Percentiles rank a stretch among this genome's conserved stretches.
These are phyloP conservation scores for Aegilops longissima DNA, from an alignment of 176 grass and related monocot species.

Conservation along the genomic window DNA sequence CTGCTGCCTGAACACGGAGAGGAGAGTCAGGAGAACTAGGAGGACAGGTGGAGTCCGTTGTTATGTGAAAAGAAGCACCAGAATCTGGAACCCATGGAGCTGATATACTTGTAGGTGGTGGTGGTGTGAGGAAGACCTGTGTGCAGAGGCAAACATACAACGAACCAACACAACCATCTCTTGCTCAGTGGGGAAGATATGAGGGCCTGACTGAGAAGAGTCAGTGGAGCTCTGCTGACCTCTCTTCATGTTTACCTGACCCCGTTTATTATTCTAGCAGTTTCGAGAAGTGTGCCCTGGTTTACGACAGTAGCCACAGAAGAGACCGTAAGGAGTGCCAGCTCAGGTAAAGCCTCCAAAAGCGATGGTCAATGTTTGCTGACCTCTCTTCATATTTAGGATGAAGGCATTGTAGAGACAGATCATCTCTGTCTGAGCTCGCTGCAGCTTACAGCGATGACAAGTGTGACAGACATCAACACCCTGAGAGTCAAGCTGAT, in stretches of 20 bases:
- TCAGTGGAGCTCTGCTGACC: neutral
- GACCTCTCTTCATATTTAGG: neutral
- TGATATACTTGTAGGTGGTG: neutral
- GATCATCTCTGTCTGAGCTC: neutral
- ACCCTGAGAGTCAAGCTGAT: neutral
- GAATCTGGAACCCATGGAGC: neutral
- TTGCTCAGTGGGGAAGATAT: neutral
- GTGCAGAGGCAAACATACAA: neutral
- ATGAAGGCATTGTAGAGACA: neutral
- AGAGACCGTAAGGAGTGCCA: neutral
- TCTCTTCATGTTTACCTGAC: neutral
- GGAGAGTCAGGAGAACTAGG: neutral
- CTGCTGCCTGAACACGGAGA: neutral
- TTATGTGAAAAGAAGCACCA: neutral
- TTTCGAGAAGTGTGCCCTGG: neutral
- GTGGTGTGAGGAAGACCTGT: neutral
- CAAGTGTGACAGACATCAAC: neutral
- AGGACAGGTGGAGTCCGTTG: neutral
- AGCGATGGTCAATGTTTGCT: neutral
- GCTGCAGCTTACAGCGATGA: neutral
- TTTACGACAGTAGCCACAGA: neutral
- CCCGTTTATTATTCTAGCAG: neutral
- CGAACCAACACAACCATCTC: neutral
- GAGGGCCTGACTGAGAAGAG: neutral
- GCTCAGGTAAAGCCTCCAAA: neutral